Percentiles rank a stretch among this genome's conserved stretches.
phyloP scores from a whole-genome alignment of 495 filamentous ascomycete genomes.

The Talaromyces liani region DNA sequence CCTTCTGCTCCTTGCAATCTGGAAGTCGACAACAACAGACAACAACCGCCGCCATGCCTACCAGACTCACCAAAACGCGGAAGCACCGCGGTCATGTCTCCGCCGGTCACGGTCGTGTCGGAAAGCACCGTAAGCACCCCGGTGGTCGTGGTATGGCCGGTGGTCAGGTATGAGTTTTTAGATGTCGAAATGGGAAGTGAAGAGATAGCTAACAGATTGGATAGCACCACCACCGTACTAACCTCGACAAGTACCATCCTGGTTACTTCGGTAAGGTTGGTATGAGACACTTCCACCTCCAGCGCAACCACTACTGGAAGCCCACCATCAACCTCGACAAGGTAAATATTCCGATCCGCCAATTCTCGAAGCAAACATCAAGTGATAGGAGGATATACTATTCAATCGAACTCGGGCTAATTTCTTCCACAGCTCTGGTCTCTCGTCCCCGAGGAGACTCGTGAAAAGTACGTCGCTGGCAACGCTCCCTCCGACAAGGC shows the following conservation, averaged over 20 bases:
- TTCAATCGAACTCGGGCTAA: neutral
- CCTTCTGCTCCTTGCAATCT: constrained; percentile 1
- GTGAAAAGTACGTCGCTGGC: constrained; percentile 71
- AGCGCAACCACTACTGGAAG: constrained; percentile 86
- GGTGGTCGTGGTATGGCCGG: constrained; percentile 95
- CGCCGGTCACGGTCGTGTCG: constrained; percentile 85
- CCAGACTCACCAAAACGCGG: constrained; percentile 12
- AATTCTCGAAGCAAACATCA: neutral
- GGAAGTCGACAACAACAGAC: constrained; percentile 10
- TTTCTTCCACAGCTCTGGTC: constrained; percentile 58
- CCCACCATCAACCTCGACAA: constrained; percentile 87
- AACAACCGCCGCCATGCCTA: constrained; percentile 10
- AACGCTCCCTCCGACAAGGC: constrained; percentile 65
- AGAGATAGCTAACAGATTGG: constrained; percentile 15
- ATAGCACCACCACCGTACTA: constrained; percentile 87
- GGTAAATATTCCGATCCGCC: constrained; percentile 39
- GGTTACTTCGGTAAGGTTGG: constrained; percentile 98
- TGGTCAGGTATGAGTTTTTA: constrained; percentile 43
- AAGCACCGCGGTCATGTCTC: constrained; percentile 78
- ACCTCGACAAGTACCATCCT: constrained; percentile 90
- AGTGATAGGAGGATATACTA: neutral
- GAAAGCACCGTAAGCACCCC: constrained; percentile 89
- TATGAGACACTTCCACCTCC: constrained; percentile 93
- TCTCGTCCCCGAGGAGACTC: constrained; percentile 72
- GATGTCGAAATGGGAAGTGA: neutral